Evolutionary conservation across 106 monocot species (phyloP).

Genomic region (Agapanthus africanus): DNA sequence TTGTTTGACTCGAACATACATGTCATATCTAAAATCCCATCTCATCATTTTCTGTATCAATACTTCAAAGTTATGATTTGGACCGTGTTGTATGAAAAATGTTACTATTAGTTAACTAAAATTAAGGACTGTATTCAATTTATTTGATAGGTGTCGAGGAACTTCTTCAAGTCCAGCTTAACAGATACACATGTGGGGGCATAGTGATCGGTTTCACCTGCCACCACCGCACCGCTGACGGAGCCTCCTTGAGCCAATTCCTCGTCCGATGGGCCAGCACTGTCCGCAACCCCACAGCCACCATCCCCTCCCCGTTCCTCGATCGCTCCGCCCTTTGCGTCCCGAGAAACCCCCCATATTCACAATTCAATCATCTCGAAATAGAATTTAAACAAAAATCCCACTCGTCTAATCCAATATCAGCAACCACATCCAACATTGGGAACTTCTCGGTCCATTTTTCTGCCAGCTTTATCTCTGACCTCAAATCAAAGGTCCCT

Average conservation of each 20-base stretch:
- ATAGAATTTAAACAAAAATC: constrained; percentile 25
- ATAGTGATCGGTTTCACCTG: constrained; percentile 43
- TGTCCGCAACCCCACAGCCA: constrained; percentile 11
- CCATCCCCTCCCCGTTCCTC: constrained; percentile 15
- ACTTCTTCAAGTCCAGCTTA: constrained; percentile 46
- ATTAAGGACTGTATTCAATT: too few relatives aligned
- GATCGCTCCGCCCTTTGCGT: constrained; percentile 19
- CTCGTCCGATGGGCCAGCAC: constrained; percentile 29
- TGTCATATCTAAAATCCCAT: too few relatives aligned
- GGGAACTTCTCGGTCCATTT: constrained; percentile 38
- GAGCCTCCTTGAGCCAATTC: constrained; percentile 43
- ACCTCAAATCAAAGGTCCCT: constrained; percentile 21
- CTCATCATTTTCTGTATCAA: too few relatives aligned
- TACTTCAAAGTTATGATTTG: too few relatives aligned
- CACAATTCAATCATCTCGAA: constrained; percentile 41
- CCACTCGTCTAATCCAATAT: not conserved
- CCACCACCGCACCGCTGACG: constrained; percentile 49
- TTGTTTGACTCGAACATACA: too few relatives aligned
- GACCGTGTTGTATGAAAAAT: too few relatives aligned
- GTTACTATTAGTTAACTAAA: too few relatives aligned
- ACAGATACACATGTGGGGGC: constrained; percentile 43
- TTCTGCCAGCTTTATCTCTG: constrained; percentile 27
- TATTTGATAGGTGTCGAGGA: constrained; percentile 4
- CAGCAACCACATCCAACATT: too few relatives aligned
- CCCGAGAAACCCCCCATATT: constrained; percentile 22